Conservation (phyloP, 495 filamentous ascomycete genomes). For the Penicillium simplicissimum region DNA sequence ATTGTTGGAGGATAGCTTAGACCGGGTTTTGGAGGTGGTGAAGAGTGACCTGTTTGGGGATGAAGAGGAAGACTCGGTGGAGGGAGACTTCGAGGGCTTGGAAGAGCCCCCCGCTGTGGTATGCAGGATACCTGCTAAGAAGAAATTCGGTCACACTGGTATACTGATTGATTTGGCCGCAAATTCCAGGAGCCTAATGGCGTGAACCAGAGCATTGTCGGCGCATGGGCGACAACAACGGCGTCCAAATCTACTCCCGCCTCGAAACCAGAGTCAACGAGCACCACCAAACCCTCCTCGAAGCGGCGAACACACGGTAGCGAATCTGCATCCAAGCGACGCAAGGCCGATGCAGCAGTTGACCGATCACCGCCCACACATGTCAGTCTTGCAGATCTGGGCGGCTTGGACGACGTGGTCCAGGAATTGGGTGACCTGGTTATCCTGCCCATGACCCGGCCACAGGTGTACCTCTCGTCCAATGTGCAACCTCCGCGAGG, state of each 20-base stretch:
- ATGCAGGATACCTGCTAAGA: constrained; percentile 12
- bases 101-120: constrained; percentile 43
- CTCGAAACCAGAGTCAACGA: constrained; percentile 35
- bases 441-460: constrained; percentile 75
- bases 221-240: constrained; percentile 58
- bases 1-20: constrained; percentile 80
- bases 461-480: constrained; percentile 61
- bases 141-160: neutral
- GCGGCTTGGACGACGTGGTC: constrained; percentile 80
- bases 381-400: constrained; percentile 76
- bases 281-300: constrained; percentile 30
- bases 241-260: constrained; percentile 34
- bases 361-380: constrained; percentile 74
- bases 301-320: constrained; percentile 61
- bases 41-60: constrained; percentile 59
- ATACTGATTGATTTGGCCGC: constrained; percentile 10
- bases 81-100: constrained; percentile 67
- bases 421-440: constrained; percentile 76
- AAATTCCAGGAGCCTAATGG: constrained; percentile 58
- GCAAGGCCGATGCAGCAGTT: constrained; percentile 54
- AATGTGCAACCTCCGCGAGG: constrained; percentile 77
- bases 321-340: constrained; percentile 67
- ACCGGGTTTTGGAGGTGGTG: constrained; percentile 76
- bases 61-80: constrained; percentile 56
- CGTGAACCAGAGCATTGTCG: constrained; percentile 74